Conservation (phyloP, 768 basidiomycete species). For the Cystoderma amianthinum region DNA sequence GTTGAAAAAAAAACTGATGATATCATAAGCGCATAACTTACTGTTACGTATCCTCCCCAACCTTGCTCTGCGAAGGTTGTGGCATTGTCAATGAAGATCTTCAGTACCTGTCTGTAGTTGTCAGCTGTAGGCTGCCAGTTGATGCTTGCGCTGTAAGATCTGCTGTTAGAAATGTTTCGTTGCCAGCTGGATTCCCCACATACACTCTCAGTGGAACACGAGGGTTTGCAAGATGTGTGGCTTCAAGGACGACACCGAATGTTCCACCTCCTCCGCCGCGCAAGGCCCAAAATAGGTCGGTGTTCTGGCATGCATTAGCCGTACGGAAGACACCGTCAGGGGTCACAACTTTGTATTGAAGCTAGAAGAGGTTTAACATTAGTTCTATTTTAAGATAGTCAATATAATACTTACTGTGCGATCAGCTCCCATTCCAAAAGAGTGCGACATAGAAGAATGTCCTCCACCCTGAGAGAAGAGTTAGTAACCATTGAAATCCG, state of each 20-base stretch:
- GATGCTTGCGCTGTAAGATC: constrained; percentile 6
- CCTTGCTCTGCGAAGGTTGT: constrained; percentile 8
- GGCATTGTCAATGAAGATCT: constrained; percentile 9
- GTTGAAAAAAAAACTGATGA: background rate
- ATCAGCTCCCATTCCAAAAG: constrained; percentile 8
- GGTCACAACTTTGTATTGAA: constrained; percentile 33
- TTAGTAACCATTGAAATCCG: background rate
- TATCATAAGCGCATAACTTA: constrained; percentile 4
- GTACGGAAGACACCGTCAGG: constrained; percentile 26
- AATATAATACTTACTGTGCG: constrained; percentile 5
- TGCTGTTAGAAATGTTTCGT: background rate
- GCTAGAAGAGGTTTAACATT: background rate
- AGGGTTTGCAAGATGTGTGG: constrained; percentile 9
- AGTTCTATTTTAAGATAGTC: background rate
- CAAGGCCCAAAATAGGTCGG: constrained; percentile 40
- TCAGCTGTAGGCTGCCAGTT: constrained; percentile 6
- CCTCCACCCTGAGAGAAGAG: constrained; percentile 8
- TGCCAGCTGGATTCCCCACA: background rate
- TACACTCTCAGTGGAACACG: constrained; percentile 6
- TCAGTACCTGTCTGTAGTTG: constrained; percentile 4
- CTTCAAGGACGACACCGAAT: constrained; percentile 14
- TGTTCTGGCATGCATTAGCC: constrained; percentile 26
- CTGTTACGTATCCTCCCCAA: constrained; percentile 13
- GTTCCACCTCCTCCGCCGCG: constrained; percentile 25
- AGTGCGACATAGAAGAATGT: constrained; percentile 6